Percentiles rank a stretch among this genome's conserved stretches.
phyloP scores from a whole-genome alignment of 768 basidiomycete genomes.

The Crucibulum laeve region DNA sequence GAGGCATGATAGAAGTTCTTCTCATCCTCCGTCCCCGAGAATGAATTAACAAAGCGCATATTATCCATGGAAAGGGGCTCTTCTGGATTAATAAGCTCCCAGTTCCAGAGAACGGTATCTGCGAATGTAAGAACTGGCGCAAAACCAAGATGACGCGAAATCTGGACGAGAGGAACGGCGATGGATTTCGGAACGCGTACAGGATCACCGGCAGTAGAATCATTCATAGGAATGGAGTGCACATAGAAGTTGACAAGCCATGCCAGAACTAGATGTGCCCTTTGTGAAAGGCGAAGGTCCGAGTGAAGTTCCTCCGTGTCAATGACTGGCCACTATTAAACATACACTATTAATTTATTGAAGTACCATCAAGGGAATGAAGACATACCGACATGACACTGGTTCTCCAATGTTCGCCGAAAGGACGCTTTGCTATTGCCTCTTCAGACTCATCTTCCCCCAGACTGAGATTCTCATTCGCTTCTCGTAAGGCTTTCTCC shows the following conservation, averaged over 20 bases:
- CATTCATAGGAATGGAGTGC: constrained; percentile 61
- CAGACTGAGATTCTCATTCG: constrained; percentile 47
- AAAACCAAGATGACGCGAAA: constrained; percentile 76
- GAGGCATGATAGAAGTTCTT: constrained; percentile 83
- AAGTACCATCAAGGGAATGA: background rate
- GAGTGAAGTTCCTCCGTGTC: constrained; percentile 45
- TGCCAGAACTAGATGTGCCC: constrained; percentile 86
- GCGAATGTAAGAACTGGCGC: constrained; percentile 95
- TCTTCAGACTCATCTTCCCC: constrained; percentile 52
- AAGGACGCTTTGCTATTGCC: constrained; percentile 40
- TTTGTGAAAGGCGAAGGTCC: constrained; percentile 63
- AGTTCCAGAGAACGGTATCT: constrained; percentile 96
- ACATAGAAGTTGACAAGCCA: constrained; percentile 90
- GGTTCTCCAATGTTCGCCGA: constrained; percentile 67
- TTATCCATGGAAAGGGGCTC: constrained; percentile 66
- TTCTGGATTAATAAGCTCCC: constrained; percentile 53
- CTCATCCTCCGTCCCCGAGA: constrained; percentile 87
- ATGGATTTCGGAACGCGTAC: constrained; percentile 71
- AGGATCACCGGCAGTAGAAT: constrained; percentile 23
- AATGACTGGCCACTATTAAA: constrained; percentile 65
- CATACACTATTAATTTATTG: background rate
- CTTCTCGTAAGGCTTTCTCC: constrained; percentile 63
- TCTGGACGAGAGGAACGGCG: constrained; percentile 69
- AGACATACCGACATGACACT: constrained; percentile 57
- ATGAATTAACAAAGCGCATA: constrained; percentile 66